Base-by-base conservation (phyloP, 768 basidiomycete species). In the Tubosaeta sp. region DNA sequence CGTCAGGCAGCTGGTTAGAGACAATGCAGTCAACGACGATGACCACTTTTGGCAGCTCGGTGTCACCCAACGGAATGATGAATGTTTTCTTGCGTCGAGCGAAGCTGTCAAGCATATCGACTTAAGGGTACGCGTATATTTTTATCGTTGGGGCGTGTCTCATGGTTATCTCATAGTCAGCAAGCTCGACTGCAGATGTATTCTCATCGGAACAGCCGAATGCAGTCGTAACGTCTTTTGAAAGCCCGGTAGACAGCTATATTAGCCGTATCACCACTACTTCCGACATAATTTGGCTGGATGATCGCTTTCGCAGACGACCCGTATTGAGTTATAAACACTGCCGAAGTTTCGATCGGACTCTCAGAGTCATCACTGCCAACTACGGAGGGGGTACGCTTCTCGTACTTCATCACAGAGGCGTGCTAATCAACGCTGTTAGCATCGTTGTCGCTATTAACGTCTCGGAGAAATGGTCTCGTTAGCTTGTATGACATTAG, bases 301-400 rank as follows among this genome's bases (percentile, higher is more conserved):
- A 92, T 59, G 69, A 73, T 25, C 78, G 88, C 29, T 77, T 74
- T 58, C 67, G 76, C n/a, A 62, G 62, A 21, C 79, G 70, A 52
- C 85, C 87, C 6, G 60, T 90, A 4, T 56, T 91, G 9, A 79
- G 76, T 4, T 77, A 77, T 56, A 79, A 75, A 48, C 89, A 92
- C 63, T 69, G 74, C 43, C 74, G 87, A 18, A 71, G 75, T 32
- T 75, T 69, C 43, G 88, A 91, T 61, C 76, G 80, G 18, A 80
- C 79, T 4, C 73, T 90, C 16, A 66, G 69, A 40, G 63, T 71
- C 0, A 59, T 68, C 4, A 80, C 78, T 7, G 53, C 78, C 3
- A 60, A 59, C 13, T 54, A 74, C 9, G 57, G 58, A 25, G 58
- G 62, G 24, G 65, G 78, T 72, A 55, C 41, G 65, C 55, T 46